These are phyloP conservation scores for Spongospora subterranea DNA, from an alignment of 208 protist genomes.

Conservation along the genomic window DNA sequence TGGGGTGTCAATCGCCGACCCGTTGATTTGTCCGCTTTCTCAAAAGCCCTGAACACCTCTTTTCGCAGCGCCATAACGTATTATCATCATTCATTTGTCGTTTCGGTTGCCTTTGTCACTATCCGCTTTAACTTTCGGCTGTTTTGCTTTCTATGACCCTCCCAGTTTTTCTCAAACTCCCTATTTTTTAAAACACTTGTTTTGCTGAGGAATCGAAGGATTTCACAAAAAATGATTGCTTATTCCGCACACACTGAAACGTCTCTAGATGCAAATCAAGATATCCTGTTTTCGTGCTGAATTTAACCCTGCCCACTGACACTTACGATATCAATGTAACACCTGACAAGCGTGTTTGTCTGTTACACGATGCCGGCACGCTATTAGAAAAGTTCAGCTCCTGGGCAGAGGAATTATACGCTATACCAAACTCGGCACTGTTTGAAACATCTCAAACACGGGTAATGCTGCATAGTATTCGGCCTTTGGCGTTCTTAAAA, in stretches of 20 bases:
- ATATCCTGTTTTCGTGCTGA: slow-evolving; percentile 56
- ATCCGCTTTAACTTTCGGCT: too few species aligned
- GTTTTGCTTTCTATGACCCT: too few species aligned
- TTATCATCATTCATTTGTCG: too few species aligned
- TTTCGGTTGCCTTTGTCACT: not conserved
- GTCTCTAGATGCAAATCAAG: not conserved
- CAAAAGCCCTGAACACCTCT: slow-evolving; percentile 68
- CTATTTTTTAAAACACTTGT: too few species aligned
- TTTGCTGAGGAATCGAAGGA: too few species aligned
- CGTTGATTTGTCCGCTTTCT: slow-evolving; percentile 67
- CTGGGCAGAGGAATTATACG: not conserved
- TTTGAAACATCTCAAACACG: too few species aligned
- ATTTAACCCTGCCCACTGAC: slow-evolving; percentile 45
- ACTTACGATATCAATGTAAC: slow-evolving; percentile 83
- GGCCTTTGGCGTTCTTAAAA: too few species aligned
- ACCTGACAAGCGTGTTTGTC: slow-evolving; percentile 80
- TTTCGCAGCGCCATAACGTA: slow-evolving; percentile 63
- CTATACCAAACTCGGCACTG: not conserved
- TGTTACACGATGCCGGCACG: slow-evolving; percentile 73
- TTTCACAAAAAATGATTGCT: too few species aligned
- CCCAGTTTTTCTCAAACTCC: too few species aligned
- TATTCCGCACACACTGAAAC: too few species aligned
- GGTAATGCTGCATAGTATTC: too few species aligned
- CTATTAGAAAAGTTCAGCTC: not conserved
- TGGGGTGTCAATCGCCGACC: slow-evolving; percentile 73